Evolutionary conservation across 768 basidiomycete species (phyloP).

Genomic region (Tylopilus subfusipes): DNA sequence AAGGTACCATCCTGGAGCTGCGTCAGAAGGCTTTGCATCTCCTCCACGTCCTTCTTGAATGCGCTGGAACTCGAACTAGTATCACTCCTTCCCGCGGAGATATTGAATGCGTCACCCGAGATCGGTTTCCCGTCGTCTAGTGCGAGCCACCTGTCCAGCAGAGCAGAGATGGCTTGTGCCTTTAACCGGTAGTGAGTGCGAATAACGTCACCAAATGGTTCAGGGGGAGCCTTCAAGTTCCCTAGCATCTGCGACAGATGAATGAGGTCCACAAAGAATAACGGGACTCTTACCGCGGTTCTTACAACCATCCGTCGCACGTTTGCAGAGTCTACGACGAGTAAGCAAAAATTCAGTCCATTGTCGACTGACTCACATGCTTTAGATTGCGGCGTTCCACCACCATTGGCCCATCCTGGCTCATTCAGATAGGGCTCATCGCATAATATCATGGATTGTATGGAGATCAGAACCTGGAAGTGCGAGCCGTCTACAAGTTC

Average conservation of each 20-base stretch:
- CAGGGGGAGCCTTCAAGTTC: constrained; percentile 75
- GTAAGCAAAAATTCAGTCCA: constrained; percentile 7
- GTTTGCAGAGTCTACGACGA: constrained; percentile 75
- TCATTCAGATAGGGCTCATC: constrained; percentile 93
- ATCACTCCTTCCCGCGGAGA: constrained; percentile 31
- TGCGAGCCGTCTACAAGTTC: not conserved
- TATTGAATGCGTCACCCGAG: constrained; percentile 51
- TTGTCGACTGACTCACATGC: constrained; percentile 53
- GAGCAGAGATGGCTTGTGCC: constrained; percentile 59
- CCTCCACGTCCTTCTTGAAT: constrained; percentile 66
- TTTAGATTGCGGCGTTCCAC: constrained; percentile 70
- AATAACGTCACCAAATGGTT: constrained; percentile 84
- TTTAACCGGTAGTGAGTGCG: constrained; percentile 90
- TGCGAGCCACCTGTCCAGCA: constrained; percentile 76
- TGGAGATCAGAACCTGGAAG: constrained; percentile 75
- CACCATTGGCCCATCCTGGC: constrained; percentile 77
- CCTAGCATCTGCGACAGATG: constrained; percentile 65
- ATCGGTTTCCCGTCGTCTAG: constrained; percentile 70
- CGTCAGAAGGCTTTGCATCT: constrained; percentile 59
- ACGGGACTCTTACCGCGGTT: constrained; percentile 60
- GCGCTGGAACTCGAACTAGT: constrained; percentile 52
- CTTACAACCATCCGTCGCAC: constrained; percentile 89
- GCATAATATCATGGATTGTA: constrained; percentile 94
- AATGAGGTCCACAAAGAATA: constrained; percentile 4
- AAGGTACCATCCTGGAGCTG: constrained; percentile 36